Evolutionary conservation across 371 early-diverging fungal genomes (phyloP), one percentile per base, ranked within the genome.

Genomic region (Circinella minor): DNA sequence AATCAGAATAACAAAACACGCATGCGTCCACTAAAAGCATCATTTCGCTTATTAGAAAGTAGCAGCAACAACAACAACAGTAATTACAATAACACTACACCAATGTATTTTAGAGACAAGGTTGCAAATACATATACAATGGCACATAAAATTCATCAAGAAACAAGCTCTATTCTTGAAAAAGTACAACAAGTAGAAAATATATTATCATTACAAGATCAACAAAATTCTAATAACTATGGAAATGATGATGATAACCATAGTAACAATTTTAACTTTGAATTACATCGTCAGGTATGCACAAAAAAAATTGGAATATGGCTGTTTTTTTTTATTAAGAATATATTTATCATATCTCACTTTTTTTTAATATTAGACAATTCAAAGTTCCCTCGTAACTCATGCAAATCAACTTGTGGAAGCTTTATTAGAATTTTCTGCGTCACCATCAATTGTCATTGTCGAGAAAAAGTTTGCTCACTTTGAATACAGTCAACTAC

Each of bases 381-480:
- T 68, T 43, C 37, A 51, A 43, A 27, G 66, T n/a, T 71, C 62
- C 11, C 66, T 66, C 17, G 54, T 71, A 20, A 27, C 62, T 34
- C 71, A 71, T 47, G 54, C 63, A 36, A 65, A 71, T 54, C 62
- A 66, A 14, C 71, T 71, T 10, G 61, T 71, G n/a, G 71, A 71
- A 37, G 67, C 71, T 15, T 43, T 71, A 55, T 27, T 66, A 46
- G 71, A 66, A 66, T 71, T 71, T 37, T 66, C 36, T 59, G 47
- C 49, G 43, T 64, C 70, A 36, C 43, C 70, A 7, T 46, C 70
- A 11, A 27, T 70, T 36, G 37, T 64, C 20, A 18, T 57, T 47
- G 36, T 57, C 63, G 65, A 65, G 34, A 64, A 64, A 39, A 63
- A 70, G n/a, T 51, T 66, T 37, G 66, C 27, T n/a, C 51, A 51